Base-by-base conservation (phyloP, 768 basidiomycete species). In the Suillus paluster region DNA sequence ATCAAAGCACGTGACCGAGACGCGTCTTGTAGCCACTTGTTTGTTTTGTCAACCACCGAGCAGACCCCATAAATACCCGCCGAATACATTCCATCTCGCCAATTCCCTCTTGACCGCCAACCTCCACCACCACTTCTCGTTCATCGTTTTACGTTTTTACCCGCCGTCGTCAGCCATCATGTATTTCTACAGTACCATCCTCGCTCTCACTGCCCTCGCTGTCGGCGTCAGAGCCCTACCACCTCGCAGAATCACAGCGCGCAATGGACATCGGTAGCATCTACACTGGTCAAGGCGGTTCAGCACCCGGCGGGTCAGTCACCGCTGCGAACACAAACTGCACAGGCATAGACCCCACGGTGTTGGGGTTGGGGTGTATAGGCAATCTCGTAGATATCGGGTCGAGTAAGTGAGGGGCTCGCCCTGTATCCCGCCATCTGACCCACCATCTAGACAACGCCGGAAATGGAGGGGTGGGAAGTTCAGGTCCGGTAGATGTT, bases 281-380 rank as follows among this genome's bases (percentile, higher is more conserved):
- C 36, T 39, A 34, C 19, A 58, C 63, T 1, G 70, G 60, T 53
- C 58, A 63, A 25, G 79, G 77, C 19, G 77, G 78, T 25, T 56
- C 67, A 17, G 73, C 77, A 23, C 33, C 62, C 9, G 82, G 80
- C 21, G 82, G 81, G 5, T 68, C 71, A 5, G 74, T 77, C 25
- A 61, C 66, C 19, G 21, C 36, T 33, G 25, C 48, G 42, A 23
- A 50, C 23, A 41, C 19, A n/a, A 27, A 44, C 23, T 72, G 70
- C 53, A 17, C 57, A 11, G 2, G 2, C 4, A 30, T 6, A 30
- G 30, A 30, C 30, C 30, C 6, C 30, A 3, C 30, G 30, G 6
- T 34, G 59, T 27, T 49, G 27, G 27, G 14, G 30, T 45, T 61
- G 39, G 17, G n/a, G 9, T 61, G 36, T 33, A 11, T 36, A 12